A percentile compares a stretch with the other conserved stretches of the same genome.
Conservation (phyloP, 2,329 filamentous ascomycete genomes). For the Volutella citrinella region DNA sequence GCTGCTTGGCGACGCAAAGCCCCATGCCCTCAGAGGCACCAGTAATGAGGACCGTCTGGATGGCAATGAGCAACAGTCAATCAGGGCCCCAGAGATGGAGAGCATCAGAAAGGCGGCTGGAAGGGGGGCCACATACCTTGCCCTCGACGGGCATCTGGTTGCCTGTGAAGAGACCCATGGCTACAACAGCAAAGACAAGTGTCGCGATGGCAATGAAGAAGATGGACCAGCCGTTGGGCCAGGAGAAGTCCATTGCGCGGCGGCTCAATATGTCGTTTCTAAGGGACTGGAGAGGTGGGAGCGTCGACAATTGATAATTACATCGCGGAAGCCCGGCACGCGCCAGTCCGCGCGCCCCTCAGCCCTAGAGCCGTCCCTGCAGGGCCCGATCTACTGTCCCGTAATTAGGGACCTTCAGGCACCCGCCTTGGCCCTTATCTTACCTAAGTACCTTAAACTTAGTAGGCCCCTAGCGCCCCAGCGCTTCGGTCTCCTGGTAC, state of each 20-base stretch:
- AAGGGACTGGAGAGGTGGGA: constrained; percentile 1
- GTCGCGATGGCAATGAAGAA: constrained; percentile 14
- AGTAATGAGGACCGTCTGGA: constrained; percentile 81
- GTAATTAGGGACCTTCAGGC: no score
- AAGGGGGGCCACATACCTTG: constrained; percentile 71
- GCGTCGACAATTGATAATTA: no score
- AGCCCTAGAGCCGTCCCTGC: no score
- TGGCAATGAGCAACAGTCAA: not conserved
- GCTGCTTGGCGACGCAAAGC: constrained; percentile 66
- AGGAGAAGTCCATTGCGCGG: constrained; percentile 18
- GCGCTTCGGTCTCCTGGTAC: no score
- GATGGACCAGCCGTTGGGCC: constrained; percentile 8
- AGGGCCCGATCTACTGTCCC: no score
- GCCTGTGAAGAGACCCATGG: constrained; percentile 66
- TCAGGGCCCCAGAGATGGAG: not conserved
- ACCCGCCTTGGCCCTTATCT: no score
- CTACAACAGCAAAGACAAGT: constrained; percentile 26
- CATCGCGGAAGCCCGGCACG: no score
- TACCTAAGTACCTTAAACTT: no score
- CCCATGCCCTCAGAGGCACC: constrained; percentile 95
- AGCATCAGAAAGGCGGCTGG: no score
- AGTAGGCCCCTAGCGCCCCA: no score
- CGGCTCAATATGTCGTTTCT: no score
- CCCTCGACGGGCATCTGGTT: constrained; percentile 83
- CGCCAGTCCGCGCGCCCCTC: no score